Conservation (phyloP, 371 early-diverging fungal species). For the Mortierella polycephala region DNA sequence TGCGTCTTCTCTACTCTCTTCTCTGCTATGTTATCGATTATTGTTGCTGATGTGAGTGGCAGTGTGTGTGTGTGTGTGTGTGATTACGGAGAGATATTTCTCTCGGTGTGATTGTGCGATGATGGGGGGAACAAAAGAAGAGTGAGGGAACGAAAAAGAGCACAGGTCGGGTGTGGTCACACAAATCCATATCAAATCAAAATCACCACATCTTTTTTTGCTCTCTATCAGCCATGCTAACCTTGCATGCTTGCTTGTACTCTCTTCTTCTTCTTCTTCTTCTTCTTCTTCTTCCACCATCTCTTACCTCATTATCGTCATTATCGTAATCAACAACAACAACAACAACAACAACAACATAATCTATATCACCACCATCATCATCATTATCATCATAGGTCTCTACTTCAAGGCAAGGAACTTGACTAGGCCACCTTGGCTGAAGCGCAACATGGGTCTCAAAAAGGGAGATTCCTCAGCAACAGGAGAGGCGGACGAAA, state of each 20-base stretch:
- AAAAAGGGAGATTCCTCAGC: constrained; percentile 27
- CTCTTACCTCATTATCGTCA: too few relatives aligned
- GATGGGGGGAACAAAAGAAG: constrained; percentile 5
- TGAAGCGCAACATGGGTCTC: constrained; percentile 67
- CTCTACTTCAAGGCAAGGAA: constrained; percentile 86
- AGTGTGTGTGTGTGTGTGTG: not conserved
- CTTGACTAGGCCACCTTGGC: constrained; percentile 82
- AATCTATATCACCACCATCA: too few relatives aligned
- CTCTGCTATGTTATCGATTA: not conserved
- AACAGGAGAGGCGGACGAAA: constrained; percentile 15
- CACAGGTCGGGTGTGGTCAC: too few relatives aligned
- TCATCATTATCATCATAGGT: constrained; percentile 55
- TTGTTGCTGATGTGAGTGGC: not conserved
- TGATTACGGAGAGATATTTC: not conserved
- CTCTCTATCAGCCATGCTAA: too few relatives aligned
- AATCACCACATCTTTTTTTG: too few relatives aligned
- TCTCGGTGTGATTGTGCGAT: constrained; percentile 36
- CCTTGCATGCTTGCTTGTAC: too few relatives aligned
- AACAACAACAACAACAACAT: not conserved
- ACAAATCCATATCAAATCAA: too few relatives aligned
- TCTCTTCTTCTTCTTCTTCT: too few relatives aligned
- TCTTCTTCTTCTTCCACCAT: too few relatives aligned
- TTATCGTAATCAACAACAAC: too few relatives aligned
- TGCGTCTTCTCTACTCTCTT: not conserved
- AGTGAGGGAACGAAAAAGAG: too few relatives aligned